Percentiles rank a stretch among this genome's conserved stretches.
These are phyloP conservation scores for Candida patagonica DNA, from an alignment of 805 yeast species.

Conservation along the genomic window DNA sequence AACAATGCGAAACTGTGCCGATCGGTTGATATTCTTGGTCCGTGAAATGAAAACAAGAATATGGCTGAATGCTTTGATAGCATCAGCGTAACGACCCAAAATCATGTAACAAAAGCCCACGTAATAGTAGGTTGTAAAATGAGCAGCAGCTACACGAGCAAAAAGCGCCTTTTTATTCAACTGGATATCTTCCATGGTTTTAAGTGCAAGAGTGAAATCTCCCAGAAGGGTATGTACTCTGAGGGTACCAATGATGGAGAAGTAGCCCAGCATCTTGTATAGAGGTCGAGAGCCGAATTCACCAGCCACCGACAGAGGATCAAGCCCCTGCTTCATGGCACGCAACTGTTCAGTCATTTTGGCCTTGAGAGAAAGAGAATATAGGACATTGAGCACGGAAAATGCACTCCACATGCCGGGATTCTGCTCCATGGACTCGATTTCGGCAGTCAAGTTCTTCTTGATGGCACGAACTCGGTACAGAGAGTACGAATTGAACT, in stretches of 20 bases:
- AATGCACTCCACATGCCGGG: constrained; percentile 39
- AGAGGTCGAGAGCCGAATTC: constrained; percentile 36
- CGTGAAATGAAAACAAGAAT: constrained; percentile 38
- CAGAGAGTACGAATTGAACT: constrained; percentile 37
- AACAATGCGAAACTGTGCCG: constrained; percentile 38
- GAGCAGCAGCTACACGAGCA: constrained; percentile 40
- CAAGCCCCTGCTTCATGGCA: constrained; percentile 26
- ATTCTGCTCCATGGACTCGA: constrained; percentile 31
- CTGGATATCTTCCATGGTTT: constrained; percentile 40
- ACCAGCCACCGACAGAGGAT: constrained; percentile 30
- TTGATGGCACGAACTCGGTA: constrained; percentile 32
- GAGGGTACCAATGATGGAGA: constrained; percentile 39
- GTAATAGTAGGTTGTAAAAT: constrained; percentile 42
- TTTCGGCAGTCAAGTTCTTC: constrained; percentile 28
- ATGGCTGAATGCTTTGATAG: constrained; percentile 40
- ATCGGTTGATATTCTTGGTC: constrained; percentile 34
- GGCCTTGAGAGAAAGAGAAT: constrained; percentile 36
- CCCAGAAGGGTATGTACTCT: constrained; percentile 43
- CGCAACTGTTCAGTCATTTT: constrained; percentile 33
- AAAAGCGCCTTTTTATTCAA: constrained; percentile 39
- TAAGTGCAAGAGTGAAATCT: constrained; percentile 40
- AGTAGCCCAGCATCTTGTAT: constrained; percentile 40
- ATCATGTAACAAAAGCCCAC: constrained; percentile 43
- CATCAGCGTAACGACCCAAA: constrained; percentile 42
- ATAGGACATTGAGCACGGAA: constrained; percentile 39